These are phyloP conservation scores for Penicillium sp. DNA, from an alignment of 2,329 filamentous ascomycete species.

Conservation along the genomic window DNA sequence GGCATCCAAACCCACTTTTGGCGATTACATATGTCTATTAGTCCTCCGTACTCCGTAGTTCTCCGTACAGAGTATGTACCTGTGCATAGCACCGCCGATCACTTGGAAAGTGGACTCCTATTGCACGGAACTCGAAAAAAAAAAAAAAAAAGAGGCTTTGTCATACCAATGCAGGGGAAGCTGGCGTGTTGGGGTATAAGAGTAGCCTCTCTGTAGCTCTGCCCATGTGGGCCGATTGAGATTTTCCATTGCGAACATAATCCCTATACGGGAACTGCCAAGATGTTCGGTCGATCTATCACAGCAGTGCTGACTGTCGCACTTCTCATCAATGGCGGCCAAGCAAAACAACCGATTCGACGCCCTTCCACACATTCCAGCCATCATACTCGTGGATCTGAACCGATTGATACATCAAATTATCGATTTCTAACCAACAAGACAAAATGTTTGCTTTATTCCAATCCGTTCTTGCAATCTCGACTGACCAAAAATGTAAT, in stretches of 20 bases:
- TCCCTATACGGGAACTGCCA: not conserved
- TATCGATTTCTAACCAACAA: conserved; percentile 29
- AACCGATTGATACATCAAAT: conserved; percentile 2
- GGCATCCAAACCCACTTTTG: not conserved
- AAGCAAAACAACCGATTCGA: not conserved
- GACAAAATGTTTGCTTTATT: conserved; percentile 25
- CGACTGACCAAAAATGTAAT: not conserved
- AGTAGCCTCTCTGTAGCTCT: not conserved
- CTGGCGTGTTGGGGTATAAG: not conserved
- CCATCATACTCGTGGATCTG: not conserved
- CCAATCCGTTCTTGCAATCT: not conserved
- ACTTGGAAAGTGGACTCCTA: not conserved
- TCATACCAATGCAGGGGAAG: not conserved
- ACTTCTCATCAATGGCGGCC: not conserved
- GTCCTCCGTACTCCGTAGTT: too few species aligned
- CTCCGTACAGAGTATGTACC: not conserved
- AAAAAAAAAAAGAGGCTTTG: not conserved
- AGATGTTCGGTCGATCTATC: not conserved
- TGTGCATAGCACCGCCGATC: not conserved
- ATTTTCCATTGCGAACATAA: not conserved
- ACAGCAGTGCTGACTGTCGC: not conserved
- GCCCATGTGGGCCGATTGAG: not conserved
- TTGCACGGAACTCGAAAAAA: not conserved
- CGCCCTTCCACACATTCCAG: not conserved
- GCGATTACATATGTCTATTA: too few species aligned